Evolutionary conservation across 371 early-diverging fungal genomes (phyloP), one percentile per base, ranked within the genome.

Genomic region (Mucor irregularis): DNA sequence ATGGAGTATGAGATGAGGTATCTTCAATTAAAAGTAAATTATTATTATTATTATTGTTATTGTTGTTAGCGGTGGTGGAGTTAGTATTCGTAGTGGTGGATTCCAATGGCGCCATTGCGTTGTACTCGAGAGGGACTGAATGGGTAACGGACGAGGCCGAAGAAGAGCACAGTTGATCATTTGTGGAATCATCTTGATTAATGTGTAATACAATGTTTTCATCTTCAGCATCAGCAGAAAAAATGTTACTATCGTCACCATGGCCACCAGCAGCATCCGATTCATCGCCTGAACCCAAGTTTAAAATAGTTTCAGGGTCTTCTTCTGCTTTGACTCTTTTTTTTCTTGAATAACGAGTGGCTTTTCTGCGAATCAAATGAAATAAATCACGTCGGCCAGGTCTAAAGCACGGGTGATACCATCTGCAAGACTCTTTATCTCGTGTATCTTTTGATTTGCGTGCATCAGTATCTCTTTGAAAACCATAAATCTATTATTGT

Each of bases 391-490:
- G 72, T 22, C 81, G 59, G 21, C 64, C 69, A 22, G 74, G 81
- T 16, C 67, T 69, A 51, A 80, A 80, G 47, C 66, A 69, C 9
- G 76, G 74, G 51, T 80, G 81, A 43, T 70, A 70, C 74, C 78
- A 80, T 40, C 78, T 62, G 47, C 81, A 80, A 0, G 74, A 72
- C 44, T 78, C 74, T 37, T 78, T 80, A 35, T 72, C 74, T 49
- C 72, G 73, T 21, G 71, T 76, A 42, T 78, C 78, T 62, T 80
- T 80, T 10, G 76, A 69, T 57, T 80, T 80, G 22, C 81, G 63
- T 24, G 81, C 81, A 62, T 80, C 81, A 8, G 81, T 77, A 52
- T 77, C 81, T 47, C 81, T 64, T 62, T 78, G 76, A 34, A 80
- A 80, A 3, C 81, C 81, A 47, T 80, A 80, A 22, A 80, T 80